Evolutionary conservation across 352 stramenopile species (phyloP).

Genomic region (Phytopythium chamaehyphon): DNA sequence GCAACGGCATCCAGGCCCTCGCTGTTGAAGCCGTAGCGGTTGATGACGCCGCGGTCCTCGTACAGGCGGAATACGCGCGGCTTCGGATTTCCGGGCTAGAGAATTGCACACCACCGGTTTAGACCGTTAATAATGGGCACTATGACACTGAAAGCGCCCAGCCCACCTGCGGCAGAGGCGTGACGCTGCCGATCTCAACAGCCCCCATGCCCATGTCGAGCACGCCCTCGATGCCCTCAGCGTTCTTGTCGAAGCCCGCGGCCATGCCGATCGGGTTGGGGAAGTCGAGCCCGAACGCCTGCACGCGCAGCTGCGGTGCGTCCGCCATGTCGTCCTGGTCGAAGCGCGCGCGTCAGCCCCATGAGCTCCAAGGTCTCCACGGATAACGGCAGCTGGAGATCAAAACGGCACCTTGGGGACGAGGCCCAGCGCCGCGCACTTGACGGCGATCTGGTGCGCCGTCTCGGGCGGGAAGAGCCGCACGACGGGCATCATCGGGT

Average conservation of each 20-base stretch:
- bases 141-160: neutral
- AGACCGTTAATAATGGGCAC: neutral
- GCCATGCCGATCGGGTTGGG: slow-evolving; percentile 93
- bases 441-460: slow-evolving; percentile 82
- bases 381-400: neutral
- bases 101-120: neutral
- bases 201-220: slow-evolving; percentile 94
- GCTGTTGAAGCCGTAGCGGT: slow-evolving; percentile 98
- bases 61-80: slow-evolving; percentile 95
- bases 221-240: slow-evolving; percentile 90
- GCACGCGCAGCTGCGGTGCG: slow-evolving; percentile 45
- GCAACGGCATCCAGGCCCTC: slow-evolving; percentile 82
- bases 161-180: slow-evolving; percentile 84
- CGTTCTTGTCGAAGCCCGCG: slow-evolving; percentile 98
- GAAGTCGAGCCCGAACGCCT: slow-evolving; percentile 74
- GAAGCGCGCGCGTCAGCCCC: neutral
- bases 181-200: slow-evolving; percentile 95
- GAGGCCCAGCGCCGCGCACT: slow-evolving; percentile 68
- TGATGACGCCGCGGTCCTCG: slow-evolving; percentile 96
- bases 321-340: slow-evolving; percentile 41
- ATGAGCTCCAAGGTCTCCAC: neutral
- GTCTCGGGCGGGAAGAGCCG: slow-evolving; percentile 82
- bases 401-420: slow-evolving; percentile 43
- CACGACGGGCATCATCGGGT: slow-evolving; percentile 79
- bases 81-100: slow-evolving; percentile 90